Evolutionary conservation across 805 yeast species (phyloP).

Genomic region (Candida piceae): DNA sequence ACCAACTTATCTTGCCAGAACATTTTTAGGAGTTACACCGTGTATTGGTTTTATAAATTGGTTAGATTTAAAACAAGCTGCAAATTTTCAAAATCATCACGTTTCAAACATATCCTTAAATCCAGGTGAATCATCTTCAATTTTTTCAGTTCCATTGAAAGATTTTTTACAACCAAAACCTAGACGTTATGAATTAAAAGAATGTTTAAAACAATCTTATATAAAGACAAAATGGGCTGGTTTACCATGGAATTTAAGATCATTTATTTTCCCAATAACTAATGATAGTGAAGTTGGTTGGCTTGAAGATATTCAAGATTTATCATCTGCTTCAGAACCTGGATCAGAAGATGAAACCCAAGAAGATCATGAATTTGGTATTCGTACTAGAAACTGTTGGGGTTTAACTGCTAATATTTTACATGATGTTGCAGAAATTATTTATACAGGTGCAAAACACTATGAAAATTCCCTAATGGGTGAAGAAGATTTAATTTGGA

Average conservation of each 20-base stretch:
- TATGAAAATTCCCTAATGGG: conserved; percentile 37
- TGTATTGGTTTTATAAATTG: conserved; percentile 60
- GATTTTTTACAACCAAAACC: conserved; percentile 45
- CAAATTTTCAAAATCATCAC: conserved; percentile 25
- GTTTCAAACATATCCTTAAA: conserved; percentile 43
- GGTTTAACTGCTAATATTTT: conserved; percentile 76
- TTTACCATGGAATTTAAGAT: conserved; percentile 58
- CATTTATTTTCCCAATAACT: conserved; percentile 53
- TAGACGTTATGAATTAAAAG: conserved; percentile 22
- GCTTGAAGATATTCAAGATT: conserved; percentile 56
- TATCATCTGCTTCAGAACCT: conserved; percentile 55
- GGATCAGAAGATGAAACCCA: conserved; percentile 43
- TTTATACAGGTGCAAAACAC: conserved; percentile 35
- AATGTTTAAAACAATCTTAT: conserved; percentile 31
- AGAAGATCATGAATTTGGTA: conserved; percentile 34
- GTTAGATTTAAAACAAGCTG: conserved; percentile 25
- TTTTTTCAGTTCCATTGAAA: conserved; percentile 64
- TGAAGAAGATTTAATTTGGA: conserved; percentile 62
- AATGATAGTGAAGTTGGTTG: conserved; percentile 56
- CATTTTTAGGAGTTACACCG: conserved; percentile 80
- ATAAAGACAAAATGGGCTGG: conserved; percentile 62
- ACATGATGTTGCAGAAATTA: conserved; percentile 61
- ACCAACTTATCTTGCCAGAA: conserved; percentile 80
- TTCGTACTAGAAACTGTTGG: conserved; percentile 67
- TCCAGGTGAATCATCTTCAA: conserved; percentile 72